Base-by-base conservation (phyloP, 2,329 filamentous ascomycete species). In the Tolypocladium inflatum region DNA sequence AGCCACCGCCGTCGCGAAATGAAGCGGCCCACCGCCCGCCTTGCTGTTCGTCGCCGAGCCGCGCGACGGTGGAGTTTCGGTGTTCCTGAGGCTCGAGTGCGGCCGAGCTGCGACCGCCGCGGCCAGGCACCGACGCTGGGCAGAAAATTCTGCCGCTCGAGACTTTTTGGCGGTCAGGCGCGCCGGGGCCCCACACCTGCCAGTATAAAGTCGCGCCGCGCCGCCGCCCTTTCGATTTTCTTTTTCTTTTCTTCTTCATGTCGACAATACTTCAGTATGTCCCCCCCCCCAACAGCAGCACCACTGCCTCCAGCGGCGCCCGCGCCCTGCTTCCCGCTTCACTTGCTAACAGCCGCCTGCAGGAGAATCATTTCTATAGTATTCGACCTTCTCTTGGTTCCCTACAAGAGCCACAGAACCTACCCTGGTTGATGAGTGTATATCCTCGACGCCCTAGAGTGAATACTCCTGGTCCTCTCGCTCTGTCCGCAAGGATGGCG, bases 361-460 rank as follows among this genome's bases (percentile, higher is more conserved):
- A 79, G 73, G 76, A 91, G 89, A 92, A 93, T 93, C 90, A 90
- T 90, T 95, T 96, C 89, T 96, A 92, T 91, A 96, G 91, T 92
- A 87, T 82, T 90, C 86, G 86, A 91, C 88, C 83, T 81, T 82
- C 86, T 90, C 89, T 94, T 88, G 90, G 86, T 88, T 93, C 84
- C 85, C 85, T 83, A 91, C 83, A 88, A 81, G 82, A 96, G 91
- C 89, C 84, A 91, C 88, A 93, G 88, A 91, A 84, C 85, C 85
- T 84, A 93, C 86, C 89, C 90, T 91, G 90, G 89, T 89, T 90
- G 90, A 95, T 94, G 90, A 95, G 75, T 77, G 69, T 69, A 89
- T 83, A 87, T 90, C 90, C 88, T 90, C 90, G 85, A 81, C 81
- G 78, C 87, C 88, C 86, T 84, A 90, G 89, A 91, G 89, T 94